phyloP scores from a whole-genome alignment of 345 rosid species.

The Ceriops zippeliana region DNA sequence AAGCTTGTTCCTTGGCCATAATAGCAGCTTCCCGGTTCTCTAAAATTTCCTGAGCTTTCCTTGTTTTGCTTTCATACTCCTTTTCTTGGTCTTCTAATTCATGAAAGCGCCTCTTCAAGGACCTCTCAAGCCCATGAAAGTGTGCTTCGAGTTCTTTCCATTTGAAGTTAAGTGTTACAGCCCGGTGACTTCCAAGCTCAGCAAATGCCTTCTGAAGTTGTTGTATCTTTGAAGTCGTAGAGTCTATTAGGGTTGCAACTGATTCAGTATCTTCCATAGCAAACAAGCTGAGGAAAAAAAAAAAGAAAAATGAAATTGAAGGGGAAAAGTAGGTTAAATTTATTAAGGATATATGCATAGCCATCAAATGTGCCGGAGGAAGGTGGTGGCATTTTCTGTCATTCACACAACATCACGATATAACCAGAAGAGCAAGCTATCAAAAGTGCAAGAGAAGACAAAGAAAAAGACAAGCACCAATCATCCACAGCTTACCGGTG shows the following conservation, averaged over 20 bases:
- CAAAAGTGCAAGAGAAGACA: not conserved
- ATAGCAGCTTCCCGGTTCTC: conserved; percentile 80
- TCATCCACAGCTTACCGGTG: not conserved
- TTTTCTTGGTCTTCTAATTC: conserved; percentile 96
- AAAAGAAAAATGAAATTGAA: not conserved
- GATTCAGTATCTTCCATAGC: conserved; percentile 72
- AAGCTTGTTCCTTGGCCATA: conserved; percentile 71
- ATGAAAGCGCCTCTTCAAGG: conserved; percentile 95
- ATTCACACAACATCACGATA: not conserved
- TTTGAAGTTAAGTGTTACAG: conserved; percentile 79
- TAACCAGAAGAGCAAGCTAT: not conserved
- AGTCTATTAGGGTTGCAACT: conserved; percentile 74
- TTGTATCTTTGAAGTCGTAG: conserved; percentile 82
- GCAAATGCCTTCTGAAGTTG: conserved; percentile 99
- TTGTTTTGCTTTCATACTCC: conserved; percentile 68
- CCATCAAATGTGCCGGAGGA: not conserved
- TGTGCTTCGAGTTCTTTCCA: conserved; percentile 99
- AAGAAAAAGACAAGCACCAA: no score
- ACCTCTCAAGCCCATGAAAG: conserved; percentile 95
- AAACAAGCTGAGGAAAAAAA: conserved; percentile 32
- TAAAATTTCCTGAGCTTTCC: conserved; percentile 67
- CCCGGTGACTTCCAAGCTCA: conserved; percentile 93
- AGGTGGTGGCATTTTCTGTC: not conserved
- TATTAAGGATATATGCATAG: not conserved
- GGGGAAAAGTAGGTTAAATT: not conserved